Evolutionary conservation across 2,329 filamentous ascomycete species (phyloP), one percentile per base, ranked within the genome.

Genomic region (Cylindrodendrum hubeiense): DNA sequence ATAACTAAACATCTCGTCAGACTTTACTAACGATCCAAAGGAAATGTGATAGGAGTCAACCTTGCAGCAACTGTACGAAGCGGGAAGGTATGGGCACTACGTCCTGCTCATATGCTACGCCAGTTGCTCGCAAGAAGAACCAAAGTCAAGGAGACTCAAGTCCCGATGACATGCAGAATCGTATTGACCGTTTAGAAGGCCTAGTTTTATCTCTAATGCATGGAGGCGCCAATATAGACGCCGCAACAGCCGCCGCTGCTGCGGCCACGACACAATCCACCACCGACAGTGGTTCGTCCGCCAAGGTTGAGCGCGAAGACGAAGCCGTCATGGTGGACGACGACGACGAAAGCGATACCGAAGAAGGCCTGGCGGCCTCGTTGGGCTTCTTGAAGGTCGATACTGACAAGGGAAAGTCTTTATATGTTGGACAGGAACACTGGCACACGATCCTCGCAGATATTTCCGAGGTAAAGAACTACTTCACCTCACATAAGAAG

Each of bases 131-230:
- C 72, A 96, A 93, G 81, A 97, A 93, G 85, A 90, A 84, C 75
- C 88, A 91, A 79, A 87, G 82, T 81, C 88, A 81, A 85, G 86
- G 79, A 65, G 80, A 86, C 73, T 81, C 86, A 59, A 89, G 80
- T 72, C 94, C 95, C 53, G 95, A 97, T 86, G 95, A 98, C 80
- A 98, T 98, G 95, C 95, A 98, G 83, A 97, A 97, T 77, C 92
- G 96, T 78, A 98, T 98, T 82, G 95, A 98, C 83, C 90, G 95
- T 74, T 86, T 98, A 71, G 95, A 98, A 86, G 92, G 93, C 73
- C 84, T 98, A 78, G 95, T 98, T 66, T 82, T 98, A 70, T 97
- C 94, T 28, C 81, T 98, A 76, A 98, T 98, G 95, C 95, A 95
- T 76, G 95, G 93, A 78, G 93, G 93, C 62, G 82, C 87, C 68